These are phyloP conservation scores for Echinochloa phyllopogon DNA, from an alignment of 176 grass and related monocot genomes.

Conservation along the genomic window DNA sequence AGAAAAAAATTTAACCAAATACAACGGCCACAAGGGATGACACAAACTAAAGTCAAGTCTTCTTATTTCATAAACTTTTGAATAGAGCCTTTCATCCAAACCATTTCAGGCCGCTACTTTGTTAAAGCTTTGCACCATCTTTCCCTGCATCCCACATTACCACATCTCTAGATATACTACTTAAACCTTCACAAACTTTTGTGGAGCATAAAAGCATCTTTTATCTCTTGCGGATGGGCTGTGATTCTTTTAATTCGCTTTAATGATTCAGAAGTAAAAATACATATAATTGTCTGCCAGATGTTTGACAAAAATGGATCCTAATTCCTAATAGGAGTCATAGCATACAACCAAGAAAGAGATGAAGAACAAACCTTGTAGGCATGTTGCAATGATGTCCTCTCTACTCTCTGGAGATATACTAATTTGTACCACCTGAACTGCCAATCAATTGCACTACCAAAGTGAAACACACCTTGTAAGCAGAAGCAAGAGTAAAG, in stretches of 20 bases:
- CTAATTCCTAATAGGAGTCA: not conserved
- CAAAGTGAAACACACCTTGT: not conserved
- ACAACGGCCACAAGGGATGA: too few relatives aligned
- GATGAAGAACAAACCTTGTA: slow-evolving; percentile 68
- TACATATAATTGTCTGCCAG: slow-evolving; percentile 23
- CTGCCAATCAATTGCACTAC: slow-evolving; percentile 25
- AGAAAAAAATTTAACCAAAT: too few relatives aligned
- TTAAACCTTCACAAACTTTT: not conserved
- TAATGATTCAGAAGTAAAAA: slow-evolving; percentile 11
- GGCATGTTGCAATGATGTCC: slow-evolving; percentile 14
- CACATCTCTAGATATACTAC: not conserved
- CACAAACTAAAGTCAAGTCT: too few relatives aligned
- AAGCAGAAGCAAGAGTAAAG: slow-evolving; percentile 8
- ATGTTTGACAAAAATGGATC: too few relatives aligned
- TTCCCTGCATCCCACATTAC: not conserved
- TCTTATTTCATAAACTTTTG: too few relatives aligned
- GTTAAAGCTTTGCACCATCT: too few relatives aligned
- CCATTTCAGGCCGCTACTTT: too few relatives aligned
- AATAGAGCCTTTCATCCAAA: too few relatives aligned
- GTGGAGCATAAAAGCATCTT: slow-evolving; percentile 29
- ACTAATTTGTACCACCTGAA: not conserved
- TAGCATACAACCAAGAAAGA: slow-evolving; percentile 17
- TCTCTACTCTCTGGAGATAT: too few relatives aligned
- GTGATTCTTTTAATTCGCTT: slow-evolving; percentile 2
- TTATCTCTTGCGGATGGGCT: not conserved